Base-by-base conservation (phyloP, 805 yeast genomes). In the Candida nemodendra region DNA sequence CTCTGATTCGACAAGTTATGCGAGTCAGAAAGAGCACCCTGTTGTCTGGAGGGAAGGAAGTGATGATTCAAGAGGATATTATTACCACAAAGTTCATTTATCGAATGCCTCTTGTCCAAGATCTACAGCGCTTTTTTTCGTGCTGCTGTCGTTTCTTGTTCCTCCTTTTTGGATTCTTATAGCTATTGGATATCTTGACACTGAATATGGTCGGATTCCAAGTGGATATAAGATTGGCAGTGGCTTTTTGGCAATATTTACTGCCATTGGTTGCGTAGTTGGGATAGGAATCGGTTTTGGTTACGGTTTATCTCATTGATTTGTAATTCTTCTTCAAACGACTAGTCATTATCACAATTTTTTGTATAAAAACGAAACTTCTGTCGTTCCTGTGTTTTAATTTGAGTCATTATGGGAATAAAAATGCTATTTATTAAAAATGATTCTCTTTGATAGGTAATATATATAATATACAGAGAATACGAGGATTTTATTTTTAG, bases 91-190 rank as follows among this genome's bases (percentile, higher is more conserved):
- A 6, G 24, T 11, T 11, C 22, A 35, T 27, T 18, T 15, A 14
- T 9, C 18, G 26, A 21, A 22, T 11, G 16, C 23, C 3, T 14
- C 13, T 9, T 53, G 57, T 29, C 35, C 54, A 3, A 30, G 37
- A 8, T 12, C 31, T 1, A 42, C 38, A 6, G 58, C 59, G 1
- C 16, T 48, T 6, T 5, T 51, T 2, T 36, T 57, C 9, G 22
- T 60, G 2, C 22, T 52, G 3, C 14, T 47, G 12, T 50, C 61
- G 4, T 31, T 52, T 15, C 9, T 60, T 12, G 52, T 53, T 12
- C 64, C 64, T 9, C 62, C 65, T 7, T 49, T 60, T 28, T 54
- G 57, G 53, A 38, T 57, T 7, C 27, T 59, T 9, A 53, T 59
- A 11, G 47, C 54, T 2, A 38, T 44, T 2, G 65, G 65, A 8